Conservation (phyloP, 2,329 filamentous ascomycete species). For the Pleochaeta shiraiana region DNA sequence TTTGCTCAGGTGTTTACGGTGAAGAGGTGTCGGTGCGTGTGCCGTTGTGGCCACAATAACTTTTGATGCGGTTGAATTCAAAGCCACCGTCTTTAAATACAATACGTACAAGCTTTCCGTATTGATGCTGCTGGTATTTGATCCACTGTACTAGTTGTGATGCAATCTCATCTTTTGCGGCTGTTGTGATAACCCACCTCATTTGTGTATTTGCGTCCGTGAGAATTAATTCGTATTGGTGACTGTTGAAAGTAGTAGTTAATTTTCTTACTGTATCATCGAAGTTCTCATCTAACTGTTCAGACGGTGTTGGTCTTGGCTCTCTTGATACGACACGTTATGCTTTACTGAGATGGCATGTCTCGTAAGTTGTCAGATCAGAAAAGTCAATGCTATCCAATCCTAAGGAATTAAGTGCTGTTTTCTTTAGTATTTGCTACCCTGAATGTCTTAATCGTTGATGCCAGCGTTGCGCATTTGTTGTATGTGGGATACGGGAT, state of each 20-base stretch:
- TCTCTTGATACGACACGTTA: background rate
- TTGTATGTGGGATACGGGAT: background rate
- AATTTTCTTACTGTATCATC: background rate
- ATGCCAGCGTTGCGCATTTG: background rate
- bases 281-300: background rate
- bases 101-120: background rate
- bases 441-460: background rate
- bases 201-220: background rate
- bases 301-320: background rate
- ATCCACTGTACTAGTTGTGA: background rate
- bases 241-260: background rate
- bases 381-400: background rate
- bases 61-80: background rate
- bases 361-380: background rate
- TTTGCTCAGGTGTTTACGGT: background rate
- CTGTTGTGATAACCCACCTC: background rate
- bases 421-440: background rate
- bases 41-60: background rate
- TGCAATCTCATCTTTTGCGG: constrained; percentile 2
- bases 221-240: background rate
- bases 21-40: background rate
- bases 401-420: background rate
- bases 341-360: background rate
- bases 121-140: background rate
- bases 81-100: background rate